Evolutionary conservation across 768 basidiomycete species (phyloP).

Genomic region (Paxillus involutus): DNA sequence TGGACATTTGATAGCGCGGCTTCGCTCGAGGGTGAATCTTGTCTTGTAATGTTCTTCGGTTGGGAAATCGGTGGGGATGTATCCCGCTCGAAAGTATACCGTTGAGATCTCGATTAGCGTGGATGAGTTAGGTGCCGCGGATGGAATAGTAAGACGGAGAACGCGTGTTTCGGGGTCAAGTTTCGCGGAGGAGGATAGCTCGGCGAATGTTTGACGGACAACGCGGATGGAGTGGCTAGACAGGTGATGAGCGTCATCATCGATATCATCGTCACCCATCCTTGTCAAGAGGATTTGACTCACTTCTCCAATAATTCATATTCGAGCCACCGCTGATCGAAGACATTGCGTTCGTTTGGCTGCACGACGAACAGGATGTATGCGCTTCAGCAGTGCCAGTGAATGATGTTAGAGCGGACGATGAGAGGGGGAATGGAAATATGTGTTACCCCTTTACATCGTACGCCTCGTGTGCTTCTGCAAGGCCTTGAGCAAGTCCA

Average conservation of each 20-base stretch:
- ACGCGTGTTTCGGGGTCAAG: slow-evolving; percentile 47
- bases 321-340: slow-evolving; percentile 89
- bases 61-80: slow-evolving; percentile 80
- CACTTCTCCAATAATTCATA: slow-evolving; percentile 83
- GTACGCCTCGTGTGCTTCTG: slow-evolving; percentile 78
- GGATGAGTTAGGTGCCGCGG: slow-evolving; percentile 25
- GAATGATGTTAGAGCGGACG: not conserved
- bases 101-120: slow-evolving; percentile 69
- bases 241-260: not conserved
- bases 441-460: slow-evolving; percentile 47
- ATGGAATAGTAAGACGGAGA: slow-evolving; percentile 36
- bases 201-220: slow-evolving; percentile 72
- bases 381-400: slow-evolving; percentile 33
- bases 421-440: not conserved
- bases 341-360: slow-evolving; percentile 86
- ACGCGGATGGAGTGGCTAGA: slow-evolving; percentile 72
- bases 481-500: slow-evolving; percentile 74
- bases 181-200: slow-evolving; percentile 59
- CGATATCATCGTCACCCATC: not conserved
- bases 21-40: slow-evolving; percentile 78
- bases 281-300: slow-evolving; percentile 15
- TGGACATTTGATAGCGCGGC: slow-evolving; percentile 90
- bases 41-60: slow-evolving; percentile 63
- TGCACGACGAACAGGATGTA: slow-evolving; percentile 88
- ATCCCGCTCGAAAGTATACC: slow-evolving; percentile 90